These are phyloP conservation scores for Arthrobotrys entomopaga DNA, from an alignment of 2,329 filamentous ascomycete species.

Conservation along the genomic window DNA sequence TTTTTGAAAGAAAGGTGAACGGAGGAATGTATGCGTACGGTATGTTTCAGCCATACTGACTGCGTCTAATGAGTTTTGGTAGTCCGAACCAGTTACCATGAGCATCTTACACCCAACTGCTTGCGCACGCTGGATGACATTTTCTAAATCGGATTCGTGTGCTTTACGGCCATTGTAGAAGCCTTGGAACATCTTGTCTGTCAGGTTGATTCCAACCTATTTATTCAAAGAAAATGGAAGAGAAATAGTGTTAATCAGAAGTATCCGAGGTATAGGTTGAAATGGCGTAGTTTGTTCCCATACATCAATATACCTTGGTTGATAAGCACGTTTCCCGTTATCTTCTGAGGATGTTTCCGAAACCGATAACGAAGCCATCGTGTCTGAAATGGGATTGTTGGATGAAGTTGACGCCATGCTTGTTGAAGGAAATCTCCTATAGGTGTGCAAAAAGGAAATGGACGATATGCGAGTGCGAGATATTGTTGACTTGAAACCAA, in stretches of 20 bases:
- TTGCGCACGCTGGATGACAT: slow-evolving; percentile 80
- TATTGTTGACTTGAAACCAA: too few relatives aligned
- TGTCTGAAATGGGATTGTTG: slow-evolving; percentile 9
- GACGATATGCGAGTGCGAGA: too few relatives aligned
- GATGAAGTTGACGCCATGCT: background rate
- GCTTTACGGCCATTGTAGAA: slow-evolving; percentile 78
- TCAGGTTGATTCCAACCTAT: slow-evolving; percentile 87
- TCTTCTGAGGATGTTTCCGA: slow-evolving; percentile 10
- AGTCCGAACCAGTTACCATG: slow-evolving; percentile 91
- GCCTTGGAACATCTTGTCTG: slow-evolving; percentile 89
- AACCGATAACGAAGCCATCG: slow-evolving; percentile 41
- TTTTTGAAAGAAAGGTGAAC: background rate
- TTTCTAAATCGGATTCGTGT: slow-evolving; percentile 77
- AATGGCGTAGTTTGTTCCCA: background rate
- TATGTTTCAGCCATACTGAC: slow-evolving; percentile 78
- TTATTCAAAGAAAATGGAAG: background rate
- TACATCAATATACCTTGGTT: slow-evolving; percentile 54
- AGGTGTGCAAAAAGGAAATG: too few relatives aligned
- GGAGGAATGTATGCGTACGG: slow-evolving; percentile 67
- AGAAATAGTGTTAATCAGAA: background rate
- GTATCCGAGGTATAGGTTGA: background rate
- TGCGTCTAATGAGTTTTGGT: slow-evolving; percentile 79
- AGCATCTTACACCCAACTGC: slow-evolving; percentile 86
- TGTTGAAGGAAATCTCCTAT: too few relatives aligned
- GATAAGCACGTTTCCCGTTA: slow-evolving; percentile 18